These are phyloP conservation scores for Neonectria hederae DNA, from an alignment of 2,329 filamentous ascomycete species.

Conservation along the genomic window DNA sequence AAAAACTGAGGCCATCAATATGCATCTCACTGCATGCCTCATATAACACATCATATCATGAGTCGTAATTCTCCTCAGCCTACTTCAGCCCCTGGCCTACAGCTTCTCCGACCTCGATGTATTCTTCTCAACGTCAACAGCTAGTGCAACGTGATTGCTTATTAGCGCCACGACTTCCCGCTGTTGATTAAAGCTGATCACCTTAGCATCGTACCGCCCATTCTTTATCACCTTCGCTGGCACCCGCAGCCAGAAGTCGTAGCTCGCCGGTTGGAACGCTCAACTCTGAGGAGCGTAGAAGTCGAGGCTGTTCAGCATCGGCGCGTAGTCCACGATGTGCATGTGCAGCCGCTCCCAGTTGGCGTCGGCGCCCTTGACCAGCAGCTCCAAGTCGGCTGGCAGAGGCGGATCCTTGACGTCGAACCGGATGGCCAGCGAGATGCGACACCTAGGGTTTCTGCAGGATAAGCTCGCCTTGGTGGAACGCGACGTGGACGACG, in stretches of 20 bases:
- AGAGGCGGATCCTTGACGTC: slow-evolving; percentile 27
- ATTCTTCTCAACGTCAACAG: slow-evolving; percentile 41
- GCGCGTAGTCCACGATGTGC: slow-evolving; percentile 35
- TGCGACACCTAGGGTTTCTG: slow-evolving; percentile 49
- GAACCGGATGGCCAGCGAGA: slow-evolving; percentile 44
- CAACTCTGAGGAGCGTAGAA: slow-evolving; percentile 42
- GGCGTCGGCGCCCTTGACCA: slow-evolving; percentile 13
- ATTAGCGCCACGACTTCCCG: slow-evolving; percentile 46
- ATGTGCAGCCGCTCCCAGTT: slow-evolving; percentile 32
- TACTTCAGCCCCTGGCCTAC: slow-evolving; percentile 25
- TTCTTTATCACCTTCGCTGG: slow-evolving; percentile 73
- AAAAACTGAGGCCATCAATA: background rate
- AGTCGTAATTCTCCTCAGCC: background rate
- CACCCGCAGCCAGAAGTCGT: slow-evolving; percentile 69
- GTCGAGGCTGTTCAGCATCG: slow-evolving; percentile 42
- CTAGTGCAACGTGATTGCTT: slow-evolving; percentile 45
- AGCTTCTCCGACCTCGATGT: slow-evolving; percentile 48
- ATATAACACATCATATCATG: background rate
- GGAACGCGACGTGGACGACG: slow-evolving; percentile 54
- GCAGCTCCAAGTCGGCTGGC: slow-evolving; percentile 29
- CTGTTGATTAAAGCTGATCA: slow-evolving; percentile 67
- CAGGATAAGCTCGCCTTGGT: slow-evolving; percentile 49
- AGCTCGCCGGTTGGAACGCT: slow-evolving; percentile 20
- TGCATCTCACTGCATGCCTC: background rate
- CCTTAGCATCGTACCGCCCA: slow-evolving; percentile 78